phyloP scores from a whole-genome alignment of 73 alveolate genomes.

The Stentor coeruleus region DNA sequence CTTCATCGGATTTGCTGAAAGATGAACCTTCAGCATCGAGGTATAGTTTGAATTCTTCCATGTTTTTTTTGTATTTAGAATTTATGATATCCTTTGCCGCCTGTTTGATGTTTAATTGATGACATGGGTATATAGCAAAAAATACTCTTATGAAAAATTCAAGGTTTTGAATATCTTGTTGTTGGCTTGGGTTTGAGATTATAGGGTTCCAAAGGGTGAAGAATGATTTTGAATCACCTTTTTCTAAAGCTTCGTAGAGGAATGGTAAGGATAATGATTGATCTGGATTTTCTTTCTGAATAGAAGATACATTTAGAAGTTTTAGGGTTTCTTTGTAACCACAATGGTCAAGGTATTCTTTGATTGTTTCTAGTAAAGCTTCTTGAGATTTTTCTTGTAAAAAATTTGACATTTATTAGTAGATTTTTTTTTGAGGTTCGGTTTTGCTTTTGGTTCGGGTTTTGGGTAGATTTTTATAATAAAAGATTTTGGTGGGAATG shows the following conservation, averaged over 20 bases:
- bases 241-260: background rate
- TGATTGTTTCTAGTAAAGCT: background rate
- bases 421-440: too few species aligned
- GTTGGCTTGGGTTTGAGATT: too few species aligned
- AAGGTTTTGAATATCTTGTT: background rate
- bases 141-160: slow-evolving; percentile 73
- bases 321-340: background rate
- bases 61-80: slow-evolving; percentile 18
- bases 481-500: too few species aligned
- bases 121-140: slow-evolving; percentile 77
- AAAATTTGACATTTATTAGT: slow-evolving; percentile 5
- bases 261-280: background rate
- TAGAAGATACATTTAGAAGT: background rate
- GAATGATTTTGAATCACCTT: slow-evolving; percentile 29
- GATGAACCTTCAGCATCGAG: slow-evolving; percentile 85
- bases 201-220: slow-evolving; percentile 33
- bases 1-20: slow-evolving; percentile 84
- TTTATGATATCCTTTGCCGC: slow-evolving; percentile 23
- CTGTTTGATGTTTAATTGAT: slow-evolving; percentile 51
- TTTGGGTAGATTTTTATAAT: too few species aligned
- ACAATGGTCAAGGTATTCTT: slow-evolving; percentile 3
- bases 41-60: slow-evolving; percentile 82
- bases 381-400: background rate
- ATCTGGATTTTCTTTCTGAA: background rate
- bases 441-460: too few species aligned